phyloP scores from a whole-genome alignment of 495 filamentous ascomycete genomes.

The Amphirosellinia nigrospora region DNA sequence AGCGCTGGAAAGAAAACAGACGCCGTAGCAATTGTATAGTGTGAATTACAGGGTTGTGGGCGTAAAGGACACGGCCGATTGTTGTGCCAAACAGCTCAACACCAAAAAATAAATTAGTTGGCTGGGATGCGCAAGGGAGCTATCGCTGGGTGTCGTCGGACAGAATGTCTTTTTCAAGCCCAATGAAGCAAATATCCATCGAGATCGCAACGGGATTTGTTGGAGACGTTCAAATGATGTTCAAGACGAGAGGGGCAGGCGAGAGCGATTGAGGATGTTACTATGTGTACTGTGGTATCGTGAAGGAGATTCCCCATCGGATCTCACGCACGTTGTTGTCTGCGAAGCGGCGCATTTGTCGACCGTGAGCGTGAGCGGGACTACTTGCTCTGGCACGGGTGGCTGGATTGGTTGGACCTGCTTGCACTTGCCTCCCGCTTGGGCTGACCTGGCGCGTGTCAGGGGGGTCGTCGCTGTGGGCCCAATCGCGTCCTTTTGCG shows the following conservation, averaged over 20 bases:
- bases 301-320: slow-evolving; percentile 1
- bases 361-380: not conserved
- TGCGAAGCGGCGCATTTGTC: slow-evolving; percentile 2
- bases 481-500: slow-evolving; percentile 1
- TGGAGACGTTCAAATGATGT: slow-evolving; percentile 13
- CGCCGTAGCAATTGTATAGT: not conserved
- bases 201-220: not conserved
- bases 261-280: slow-evolving; percentile 1
- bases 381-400: not conserved
- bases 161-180: slow-evolving; percentile 12
- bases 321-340: slow-evolving; percentile 14
- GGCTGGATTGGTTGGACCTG: not conserved
- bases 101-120: slow-evolving; percentile 17
- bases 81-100: not conserved
- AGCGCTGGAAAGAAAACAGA: not conserved
- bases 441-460: not conserved
- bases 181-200: slow-evolving; percentile 21
- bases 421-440: not conserved
- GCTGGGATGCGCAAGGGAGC: slow-evolving; percentile 22
- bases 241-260: not conserved
- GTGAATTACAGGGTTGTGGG: not conserved
- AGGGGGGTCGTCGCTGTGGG: slow-evolving; percentile 6
- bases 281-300: slow-evolving; percentile 18
- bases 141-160: slow-evolving; percentile 3
- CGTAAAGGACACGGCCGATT: not conserved